These are phyloP conservation scores for Colletotrichum destructivum DNA, from an alignment of 2,329 filamentous ascomycete species.

Conservation along the genomic window DNA sequence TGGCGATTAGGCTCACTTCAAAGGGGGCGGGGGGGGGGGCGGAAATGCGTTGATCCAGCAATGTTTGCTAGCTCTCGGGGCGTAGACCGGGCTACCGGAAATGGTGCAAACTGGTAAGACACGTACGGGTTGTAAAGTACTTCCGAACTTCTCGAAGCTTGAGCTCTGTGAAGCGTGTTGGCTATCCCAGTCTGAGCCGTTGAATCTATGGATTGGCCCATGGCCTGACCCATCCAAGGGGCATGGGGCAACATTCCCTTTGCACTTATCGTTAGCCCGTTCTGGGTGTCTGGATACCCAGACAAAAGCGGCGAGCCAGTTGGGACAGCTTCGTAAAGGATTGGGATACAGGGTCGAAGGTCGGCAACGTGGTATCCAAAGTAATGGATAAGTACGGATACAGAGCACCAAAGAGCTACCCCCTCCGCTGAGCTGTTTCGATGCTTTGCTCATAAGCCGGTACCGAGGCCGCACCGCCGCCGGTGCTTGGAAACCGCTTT, in stretches of 20 bases:
- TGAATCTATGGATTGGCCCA: conserved; percentile 34
- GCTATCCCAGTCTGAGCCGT: conserved; percentile 29
- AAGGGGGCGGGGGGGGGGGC: too few relatives aligned
- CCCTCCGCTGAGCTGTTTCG: background rate
- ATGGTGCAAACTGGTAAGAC: conserved; percentile 21
- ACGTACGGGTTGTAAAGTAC: background rate
- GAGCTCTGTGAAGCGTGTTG: conserved; percentile 26
- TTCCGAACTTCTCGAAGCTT: conserved; percentile 41
- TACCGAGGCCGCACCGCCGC: conserved; percentile 2
- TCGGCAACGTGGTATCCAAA: background rate
- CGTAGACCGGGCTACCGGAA: conserved; percentile 1
- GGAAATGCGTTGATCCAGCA: background rate
- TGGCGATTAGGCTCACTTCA: background rate
- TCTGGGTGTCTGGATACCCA: background rate
- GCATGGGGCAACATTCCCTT: conserved; percentile 23
- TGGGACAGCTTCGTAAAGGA: background rate
- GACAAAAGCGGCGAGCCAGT: background rate
- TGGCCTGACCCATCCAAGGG: conserved; percentile 5
- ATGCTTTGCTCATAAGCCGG: conserved; percentile 15
- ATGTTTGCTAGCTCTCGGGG: background rate
- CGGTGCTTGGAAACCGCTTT: conserved; percentile 15
- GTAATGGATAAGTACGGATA: background rate
- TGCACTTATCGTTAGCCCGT: conserved; percentile 14
- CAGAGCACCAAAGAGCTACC: too few relatives aligned
- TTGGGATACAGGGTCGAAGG: background rate